A percentile compares a stretch with the other conserved stretches of the same genome.
These are phyloP conservation scores for Chalaropsis ovoidea DNA, from an alignment of 2,329 filamentous ascomycete species.

Conservation along the genomic window DNA sequence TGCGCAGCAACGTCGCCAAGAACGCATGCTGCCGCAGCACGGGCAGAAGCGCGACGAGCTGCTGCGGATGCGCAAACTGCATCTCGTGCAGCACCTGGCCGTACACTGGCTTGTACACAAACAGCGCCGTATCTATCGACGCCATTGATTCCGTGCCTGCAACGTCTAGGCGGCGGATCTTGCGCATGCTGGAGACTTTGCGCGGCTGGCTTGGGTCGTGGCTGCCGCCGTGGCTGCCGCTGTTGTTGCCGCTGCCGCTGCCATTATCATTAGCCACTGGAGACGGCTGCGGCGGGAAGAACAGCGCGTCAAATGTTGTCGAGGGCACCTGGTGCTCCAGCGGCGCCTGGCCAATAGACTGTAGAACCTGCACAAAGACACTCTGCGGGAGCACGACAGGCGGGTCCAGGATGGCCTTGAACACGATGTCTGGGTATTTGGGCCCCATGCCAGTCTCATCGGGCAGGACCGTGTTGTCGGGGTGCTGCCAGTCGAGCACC, in stretches of 20 bases:
- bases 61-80: constrained; percentile 67
- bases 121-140: constrained; percentile 45
- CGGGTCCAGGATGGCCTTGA: constrained; percentile 64
- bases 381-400: constrained; percentile 59
- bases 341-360: constrained; percentile 31
- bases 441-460: constrained; percentile 39
- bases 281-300: constrained; percentile 43
- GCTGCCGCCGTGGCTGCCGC: constrained; percentile 40
- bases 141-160: constrained; percentile 26
- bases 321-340: constrained; percentile 40
- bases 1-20: constrained; percentile 53
- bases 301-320: constrained; percentile 48
- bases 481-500: constrained; percentile 62
- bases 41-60: constrained; percentile 65
- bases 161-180: constrained; percentile 30
- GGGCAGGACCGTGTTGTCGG: constrained; percentile 51
- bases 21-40: constrained; percentile 65
- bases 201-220: constrained; percentile 50
- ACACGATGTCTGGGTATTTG: constrained; percentile 60
- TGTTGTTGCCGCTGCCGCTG: neutral
- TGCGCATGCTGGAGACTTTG: constrained; percentile 37
- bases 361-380: constrained; percentile 53
- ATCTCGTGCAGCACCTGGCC: constrained; percentile 56
- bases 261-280: neutral
- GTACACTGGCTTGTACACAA: constrained; percentile 63